phyloP scores from a whole-genome alignment of 2,329 filamentous ascomycete species.

The Alternaria arborescens region DNA sequence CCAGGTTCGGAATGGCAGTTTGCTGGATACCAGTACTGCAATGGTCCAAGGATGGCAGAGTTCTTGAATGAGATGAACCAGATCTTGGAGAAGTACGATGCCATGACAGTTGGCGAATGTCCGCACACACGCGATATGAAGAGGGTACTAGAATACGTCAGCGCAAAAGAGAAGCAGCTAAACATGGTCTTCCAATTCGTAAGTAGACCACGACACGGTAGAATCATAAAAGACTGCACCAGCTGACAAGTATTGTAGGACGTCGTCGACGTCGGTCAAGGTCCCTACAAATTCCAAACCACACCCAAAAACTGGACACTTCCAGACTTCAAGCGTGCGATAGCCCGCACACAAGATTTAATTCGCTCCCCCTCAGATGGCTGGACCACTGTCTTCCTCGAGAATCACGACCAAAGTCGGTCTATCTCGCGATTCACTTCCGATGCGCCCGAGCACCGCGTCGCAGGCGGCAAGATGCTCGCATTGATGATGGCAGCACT shows the following conservation, averaged over 20 bases:
- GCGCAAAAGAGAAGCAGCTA: constrained; percentile 65
- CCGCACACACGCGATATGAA: constrained; percentile 67
- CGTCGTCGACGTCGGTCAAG: constrained; percentile 50
- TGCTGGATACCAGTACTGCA: constrained; percentile 65
- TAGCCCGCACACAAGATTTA: constrained; percentile 43
- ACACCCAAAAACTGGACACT: constrained; percentile 45
- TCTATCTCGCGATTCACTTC: constrained; percentile 59
- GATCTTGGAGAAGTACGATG: constrained; percentile 67
- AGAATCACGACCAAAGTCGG: constrained; percentile 64
- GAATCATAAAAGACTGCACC: no score
- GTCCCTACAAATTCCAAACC: constrained; percentile 49
- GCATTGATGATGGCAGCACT: constrained; percentile 59
- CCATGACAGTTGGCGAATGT: constrained; percentile 76
- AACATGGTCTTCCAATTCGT: constrained; percentile 71
- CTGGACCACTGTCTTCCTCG: constrained; percentile 62
- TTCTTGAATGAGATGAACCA: constrained; percentile 71
- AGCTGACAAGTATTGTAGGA: constrained; percentile 41
- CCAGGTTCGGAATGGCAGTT: constrained; percentile 44
- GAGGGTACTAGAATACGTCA: constrained; percentile 68
- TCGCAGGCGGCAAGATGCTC: constrained; percentile 58
- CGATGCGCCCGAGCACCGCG: constrained; percentile 57
- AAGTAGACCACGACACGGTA: constrained; percentile 33
- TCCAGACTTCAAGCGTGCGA: constrained; percentile 42
- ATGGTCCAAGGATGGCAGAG: constrained; percentile 74
- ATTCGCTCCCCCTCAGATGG: constrained; percentile 42